phyloP scores from a whole-genome alignment of 2,329 filamentous ascomycete species.

The Fusarium sp. region DNA sequence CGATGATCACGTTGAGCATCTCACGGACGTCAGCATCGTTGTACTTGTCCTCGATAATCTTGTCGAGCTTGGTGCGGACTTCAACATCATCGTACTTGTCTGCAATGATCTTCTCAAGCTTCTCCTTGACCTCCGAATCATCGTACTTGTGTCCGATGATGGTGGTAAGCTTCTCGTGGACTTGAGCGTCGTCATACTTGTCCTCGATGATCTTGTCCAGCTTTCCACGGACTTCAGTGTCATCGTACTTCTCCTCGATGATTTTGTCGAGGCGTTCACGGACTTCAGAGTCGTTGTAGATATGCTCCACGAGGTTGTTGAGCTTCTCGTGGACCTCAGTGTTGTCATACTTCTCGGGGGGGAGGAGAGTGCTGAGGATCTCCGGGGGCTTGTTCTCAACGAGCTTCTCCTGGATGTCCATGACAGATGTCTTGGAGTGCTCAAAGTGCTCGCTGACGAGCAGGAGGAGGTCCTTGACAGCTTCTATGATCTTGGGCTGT shows the following conservation, averaged over 20 bases:
- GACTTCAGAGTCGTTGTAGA: constrained; percentile 42
- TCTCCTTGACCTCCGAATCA: constrained; percentile 47
- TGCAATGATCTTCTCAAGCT: constrained; percentile 59
- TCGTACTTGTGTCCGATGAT: constrained; percentile 66
- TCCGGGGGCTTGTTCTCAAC: constrained; percentile 68
- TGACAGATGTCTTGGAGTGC: constrained; percentile 74
- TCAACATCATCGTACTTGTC: constrained; percentile 65
- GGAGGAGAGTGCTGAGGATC: constrained; percentile 61
- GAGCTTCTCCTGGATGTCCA: constrained; percentile 64
- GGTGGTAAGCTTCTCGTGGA: constrained; percentile 44
- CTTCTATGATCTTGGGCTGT: constrained; percentile 86
- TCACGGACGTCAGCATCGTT: constrained; percentile 38
- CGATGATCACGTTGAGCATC: constrained; percentile 46
- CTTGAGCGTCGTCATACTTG: constrained; percentile 43
- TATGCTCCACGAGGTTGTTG: constrained; percentile 40
- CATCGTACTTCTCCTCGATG: constrained; percentile 63
- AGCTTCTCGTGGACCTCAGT: constrained; percentile 46
- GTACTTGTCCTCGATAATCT: constrained; percentile 46
- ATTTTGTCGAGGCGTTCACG: constrained; percentile 49
- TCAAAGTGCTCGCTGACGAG: constrained; percentile 88
- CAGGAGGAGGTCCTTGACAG: constrained; percentile 83
- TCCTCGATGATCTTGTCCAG: constrained; percentile 54
- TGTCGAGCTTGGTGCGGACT: constrained; percentile 60
- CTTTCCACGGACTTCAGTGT: constrained; percentile 56
- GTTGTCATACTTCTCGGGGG: constrained; percentile 60